Base-by-base conservation (phyloP, 169 alveolate genomes). In the Babesia divergens region DNA sequence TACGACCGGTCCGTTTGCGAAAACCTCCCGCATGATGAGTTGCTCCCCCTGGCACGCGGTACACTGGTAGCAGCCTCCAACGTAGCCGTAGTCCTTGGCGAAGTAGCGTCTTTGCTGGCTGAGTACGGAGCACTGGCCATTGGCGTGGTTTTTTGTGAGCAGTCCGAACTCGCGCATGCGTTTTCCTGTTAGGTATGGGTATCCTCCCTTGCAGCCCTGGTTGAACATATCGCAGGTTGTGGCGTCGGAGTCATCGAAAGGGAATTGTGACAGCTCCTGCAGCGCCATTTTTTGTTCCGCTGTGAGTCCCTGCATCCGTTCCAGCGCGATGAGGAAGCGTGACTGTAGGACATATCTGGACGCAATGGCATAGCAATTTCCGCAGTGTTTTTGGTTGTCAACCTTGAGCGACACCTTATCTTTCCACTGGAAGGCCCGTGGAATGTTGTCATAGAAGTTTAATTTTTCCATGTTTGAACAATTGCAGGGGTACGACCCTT, bases 311-410 rank as follows among this genome's bases (percentile, higher is more conserved):
- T 68, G 37, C 54, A 68, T 29, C 32, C 86, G 84, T 40, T 82
- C 79, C 46, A 93, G 70, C 35, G 53, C 60, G 52, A 95, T 84
- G 64, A 91, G 89, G 60, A 93, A 72, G 43, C 99, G 72, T 28
- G 93, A 83, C 68, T 93, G 96, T 28, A 95, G 84, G 38, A 82
- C 84, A 51, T 66, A 88, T n/a, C 90, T 82, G 32, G 96, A 84
- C n/a, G 99, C 83, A 29, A 94, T 84, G 31, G 97, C 92, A 87
- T 96, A 96, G 71, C 99, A 97, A 29, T 96, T 94, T 32, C 99
- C 99, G 74, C 99, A 97, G 29, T 84, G 84, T 44, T 93, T 94
- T 74, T 95, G 96, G 53, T 87, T 77, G 26, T 65, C 89, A 8
- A 77, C 18, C 13, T 60, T 65, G n/a, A 77, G 56, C 22, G 49